A percentile compares a stretch with the other conserved stretches of the same genome.
phyloP scores from a whole-genome alignment of 2,329 filamentous ascomycete species.

The Fusarium veterinarium region DNA sequence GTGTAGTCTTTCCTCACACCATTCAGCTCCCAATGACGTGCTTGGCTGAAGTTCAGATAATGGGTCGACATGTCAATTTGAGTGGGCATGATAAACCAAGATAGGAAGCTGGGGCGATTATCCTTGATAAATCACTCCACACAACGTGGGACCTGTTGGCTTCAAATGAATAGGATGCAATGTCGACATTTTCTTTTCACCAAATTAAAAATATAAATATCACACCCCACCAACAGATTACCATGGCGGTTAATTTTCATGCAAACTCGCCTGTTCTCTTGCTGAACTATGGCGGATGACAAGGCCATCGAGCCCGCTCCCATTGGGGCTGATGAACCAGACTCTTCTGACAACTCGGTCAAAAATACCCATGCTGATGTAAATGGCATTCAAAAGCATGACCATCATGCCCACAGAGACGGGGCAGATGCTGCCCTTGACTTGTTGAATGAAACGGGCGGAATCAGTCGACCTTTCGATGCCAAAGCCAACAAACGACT shows the following conservation, averaged over 20 bases:
- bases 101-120: not conserved
- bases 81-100: not conserved
- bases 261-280: not conserved
- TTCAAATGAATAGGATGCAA: not conserved
- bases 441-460: constrained; percentile 25
- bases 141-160: not conserved
- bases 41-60: not conserved
- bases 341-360: not conserved
- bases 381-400: not conserved
- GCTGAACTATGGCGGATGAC: not conserved
- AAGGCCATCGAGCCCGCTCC: not conserved
- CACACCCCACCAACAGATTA: accelerated
- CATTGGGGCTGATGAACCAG: not conserved
- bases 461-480: constrained; percentile 17
- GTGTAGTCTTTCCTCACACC: not conserved
- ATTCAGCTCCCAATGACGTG: not conserved
- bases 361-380: not conserved
- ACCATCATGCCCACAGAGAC: not conserved
- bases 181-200: not conserved
- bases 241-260: too few species aligned
- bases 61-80: not conserved
- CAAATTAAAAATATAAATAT: not conserved
- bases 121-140: not conserved
- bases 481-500: constrained; percentile 25
- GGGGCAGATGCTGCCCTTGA: constrained; percentile 34